Base-by-base conservation (phyloP, 345 rosid genomes). In the Eucalyptus tenuipes region DNA sequence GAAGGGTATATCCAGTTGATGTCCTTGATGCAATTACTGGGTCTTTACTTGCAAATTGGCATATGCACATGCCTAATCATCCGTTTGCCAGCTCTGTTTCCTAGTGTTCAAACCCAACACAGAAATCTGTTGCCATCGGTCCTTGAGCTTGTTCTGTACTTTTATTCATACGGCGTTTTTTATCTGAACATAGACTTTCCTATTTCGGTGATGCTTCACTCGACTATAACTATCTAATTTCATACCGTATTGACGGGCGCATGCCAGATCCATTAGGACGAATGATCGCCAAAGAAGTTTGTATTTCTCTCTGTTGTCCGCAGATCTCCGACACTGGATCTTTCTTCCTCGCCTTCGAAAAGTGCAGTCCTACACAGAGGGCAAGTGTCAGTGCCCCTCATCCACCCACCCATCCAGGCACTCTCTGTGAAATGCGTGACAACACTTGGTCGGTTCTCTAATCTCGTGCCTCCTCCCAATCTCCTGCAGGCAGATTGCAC, bases 401-500 rank as follows among this genome's bases (percentile, higher is more conserved):
- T 91, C 91, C 20, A 94, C 89, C 93, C 95, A 93, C 14, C 79
- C 12, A 52, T 93, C 94, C 66, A 94, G 55, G 89, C 94, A 94
- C 14, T 80, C 91, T 66, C 52, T 88, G 86, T 92, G 95, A 66
- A 93, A 94, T 79, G 89, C 90, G 86, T 93, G 94, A 49, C 7
- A 14, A 29, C 95, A 93, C 85, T 87, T 92, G 82, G 89, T 86
- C 10, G 92, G 91, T 88, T 92, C 90, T 88, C 92, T 92, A 18
- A 92, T 87, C 86, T 92, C 89, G 27, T 93, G 88, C 49, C 68
- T 85, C 53, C 71, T 89, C 52, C 86, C 88, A 13, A 92, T 64
- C 31, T 33, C 47, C 20, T 90, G 90, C 86, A 92, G 90, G 89
- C 94, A 92, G 8, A 94, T 91, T 24, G 84, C n/a, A 50, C 94